Evolutionary conservation across 2,329 filamentous ascomycete genomes (phyloP).

Genomic region (Aspergillus tamarii): DNA sequence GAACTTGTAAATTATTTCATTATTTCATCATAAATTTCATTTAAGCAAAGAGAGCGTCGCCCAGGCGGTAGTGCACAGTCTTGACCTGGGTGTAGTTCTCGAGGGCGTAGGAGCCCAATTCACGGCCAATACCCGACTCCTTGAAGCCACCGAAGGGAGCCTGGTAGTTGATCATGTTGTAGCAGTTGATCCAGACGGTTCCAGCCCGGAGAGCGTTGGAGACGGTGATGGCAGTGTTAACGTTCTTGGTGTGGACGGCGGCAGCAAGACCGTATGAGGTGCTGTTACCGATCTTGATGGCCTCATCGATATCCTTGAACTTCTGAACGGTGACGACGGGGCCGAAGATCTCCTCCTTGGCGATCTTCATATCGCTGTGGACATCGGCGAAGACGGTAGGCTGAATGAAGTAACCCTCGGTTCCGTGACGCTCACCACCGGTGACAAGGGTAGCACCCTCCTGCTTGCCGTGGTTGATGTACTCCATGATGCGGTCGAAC

Average conservation of each 20-base stretch:
- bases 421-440: constrained; percentile 70
- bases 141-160: constrained; percentile 50
- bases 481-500: constrained; percentile 80
- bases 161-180: constrained; percentile 67
- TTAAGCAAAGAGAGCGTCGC: constrained; percentile 50
- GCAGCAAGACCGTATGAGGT: constrained; percentile 76
- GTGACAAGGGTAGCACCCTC: constrained; percentile 66
- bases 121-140: constrained; percentile 48
- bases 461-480: constrained; percentile 67
- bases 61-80: constrained; percentile 47
- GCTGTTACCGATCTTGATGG: constrained; percentile 70
- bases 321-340: constrained; percentile 74
- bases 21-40: constrained; percentile 22
- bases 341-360: constrained; percentile 79
- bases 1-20: neutral
- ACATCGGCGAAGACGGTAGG: constrained; percentile 81
- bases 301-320: constrained; percentile 74
- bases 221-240: constrained; percentile 78
- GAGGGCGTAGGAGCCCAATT: constrained; percentile 53
- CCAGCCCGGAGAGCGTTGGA: constrained; percentile 72
- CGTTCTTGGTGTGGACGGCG: constrained; percentile 73
- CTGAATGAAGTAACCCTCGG: constrained; percentile 85
- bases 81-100: constrained; percentile 56
- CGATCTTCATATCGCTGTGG: constrained; percentile 68
- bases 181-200: constrained; percentile 67